Evolutionary conservation across 1,284 basidiomycete species (phyloP).

Genomic region (Cronartium quercuum): DNA sequence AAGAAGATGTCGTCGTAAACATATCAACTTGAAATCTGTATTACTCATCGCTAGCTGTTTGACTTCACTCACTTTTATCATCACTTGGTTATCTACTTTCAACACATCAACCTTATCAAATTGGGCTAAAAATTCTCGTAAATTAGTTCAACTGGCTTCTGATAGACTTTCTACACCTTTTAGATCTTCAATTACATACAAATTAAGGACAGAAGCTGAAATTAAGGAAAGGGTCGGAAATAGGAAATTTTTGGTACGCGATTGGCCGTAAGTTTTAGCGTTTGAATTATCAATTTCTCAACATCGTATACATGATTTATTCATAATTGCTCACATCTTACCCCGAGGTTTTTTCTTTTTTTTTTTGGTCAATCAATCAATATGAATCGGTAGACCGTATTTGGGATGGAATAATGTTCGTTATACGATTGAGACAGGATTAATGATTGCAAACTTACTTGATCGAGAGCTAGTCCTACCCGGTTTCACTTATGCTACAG

Average conservation of each 20-base stretch:
- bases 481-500: constrained; percentile 22
- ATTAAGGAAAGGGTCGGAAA: neutral
- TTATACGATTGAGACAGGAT: constrained; percentile 28
- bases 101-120: neutral
- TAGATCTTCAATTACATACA: neutral
- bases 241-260: constrained; percentile 29
- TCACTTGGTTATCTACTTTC: neutral
- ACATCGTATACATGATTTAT: neutral
- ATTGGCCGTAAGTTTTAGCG: constrained; percentile 28
- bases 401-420: constrained; percentile 35
- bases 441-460: constrained; percentile 22
- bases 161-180: neutral
- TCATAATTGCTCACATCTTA: neutral
- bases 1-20: too few species aligned
- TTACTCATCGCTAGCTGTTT: neutral
- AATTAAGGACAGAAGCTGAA: neutral
- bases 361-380: too few species aligned
- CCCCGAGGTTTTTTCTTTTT: neutral
- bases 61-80: neutral
- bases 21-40: neutral
- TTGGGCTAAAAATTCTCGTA: neutral
- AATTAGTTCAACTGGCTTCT: neutral
- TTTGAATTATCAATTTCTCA: too few species aligned
- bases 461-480: constrained; percentile 31
- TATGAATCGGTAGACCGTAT: neutral